Conservation (phyloP, 2,329 filamentous ascomycete species). For the Lasiodiplodia hormozganensis region DNA sequence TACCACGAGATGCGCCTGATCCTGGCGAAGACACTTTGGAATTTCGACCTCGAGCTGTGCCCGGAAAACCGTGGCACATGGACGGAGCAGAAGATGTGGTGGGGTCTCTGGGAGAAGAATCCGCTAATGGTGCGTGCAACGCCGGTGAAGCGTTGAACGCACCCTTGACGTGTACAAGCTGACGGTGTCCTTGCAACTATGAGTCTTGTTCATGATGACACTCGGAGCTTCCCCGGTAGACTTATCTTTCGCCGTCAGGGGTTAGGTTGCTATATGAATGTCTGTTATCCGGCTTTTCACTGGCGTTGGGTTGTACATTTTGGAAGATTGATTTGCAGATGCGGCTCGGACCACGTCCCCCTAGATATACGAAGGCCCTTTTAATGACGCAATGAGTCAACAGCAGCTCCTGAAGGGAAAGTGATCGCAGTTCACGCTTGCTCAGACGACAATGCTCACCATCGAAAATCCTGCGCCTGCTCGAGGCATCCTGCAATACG, state of each 20-base stretch:
- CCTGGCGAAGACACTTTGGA: constrained; percentile 44
- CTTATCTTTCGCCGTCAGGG: background rate
- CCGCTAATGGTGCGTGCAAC: background rate
- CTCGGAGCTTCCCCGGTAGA: background rate
- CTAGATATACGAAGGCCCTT: background rate
- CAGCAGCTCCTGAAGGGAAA: too few relatives aligned
- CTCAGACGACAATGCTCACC: background rate
- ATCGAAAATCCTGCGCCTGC: constrained; percentile 30
- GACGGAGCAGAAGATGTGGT: background rate
- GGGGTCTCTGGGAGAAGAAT: background rate
- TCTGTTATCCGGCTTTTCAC: too few relatives aligned
- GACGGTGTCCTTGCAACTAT: background rate
- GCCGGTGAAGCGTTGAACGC: background rate
- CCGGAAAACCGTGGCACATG: background rate
- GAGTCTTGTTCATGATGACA: background rate
- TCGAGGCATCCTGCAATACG: constrained; percentile 29
- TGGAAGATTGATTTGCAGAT: background rate
- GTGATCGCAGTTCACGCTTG: background rate
- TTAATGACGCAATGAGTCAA: background rate
- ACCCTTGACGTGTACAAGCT: background rate
- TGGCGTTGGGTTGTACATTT: background rate
- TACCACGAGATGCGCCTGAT: constrained; percentile 52
- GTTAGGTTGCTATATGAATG: background rate
- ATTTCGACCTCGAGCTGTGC: constrained; percentile 45
- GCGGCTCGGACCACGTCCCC: background rate